Base-by-base conservation (phyloP, 805 yeast genomes). In the Lipomyces sp. region DNA sequence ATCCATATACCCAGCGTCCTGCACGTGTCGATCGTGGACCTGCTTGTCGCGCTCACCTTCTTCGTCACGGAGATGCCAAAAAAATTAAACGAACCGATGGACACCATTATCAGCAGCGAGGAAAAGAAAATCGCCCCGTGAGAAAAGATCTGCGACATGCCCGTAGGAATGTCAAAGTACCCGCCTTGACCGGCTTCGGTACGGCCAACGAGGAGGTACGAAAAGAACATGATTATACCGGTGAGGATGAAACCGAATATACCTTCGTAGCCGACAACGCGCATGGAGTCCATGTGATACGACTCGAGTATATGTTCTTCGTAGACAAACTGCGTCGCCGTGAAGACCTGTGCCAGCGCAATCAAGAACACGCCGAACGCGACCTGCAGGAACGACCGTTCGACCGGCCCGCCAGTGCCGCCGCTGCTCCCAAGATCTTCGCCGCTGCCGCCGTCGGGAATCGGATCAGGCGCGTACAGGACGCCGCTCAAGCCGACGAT, bases 21-120 rank as follows among this genome's bases (percentile, higher is more conserved):
- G 52, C 85, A 82, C 0, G 89, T 82, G 62, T 86, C 95, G 44
- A 86, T 77, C 1, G 93, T 86, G 21, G 88, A 81, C 62, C 93
- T 73, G 1, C 90, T 75, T 1, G 95, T 85, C 31, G 95, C 93
- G 45, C 84, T 81, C 42, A 85, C 63, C 40, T 69, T 68, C 43
- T 77, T 74, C 2, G 95, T 86, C 34, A 86, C 69, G 7, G 86
- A 75, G 35, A 84, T 75, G 2, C 95, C 95, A 60, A 81, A 81
- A 65, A 74, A 82, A 66, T 86, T 86, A 75, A 86, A 86, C 4
- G 75, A 61, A 1, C 88, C 79, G 54, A 86, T 85, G 7, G 85
- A 82, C 2, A 82, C 43, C 91, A 86, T 84, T 55, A 84, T 84
- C 39, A 77, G 69, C 2, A 83, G 19, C 2, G 89, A 81, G 6